These are phyloP conservation scores for Mollisia scopiformis DNA, from an alignment of 2,329 filamentous ascomycete genomes.

Conservation along the genomic window DNA sequence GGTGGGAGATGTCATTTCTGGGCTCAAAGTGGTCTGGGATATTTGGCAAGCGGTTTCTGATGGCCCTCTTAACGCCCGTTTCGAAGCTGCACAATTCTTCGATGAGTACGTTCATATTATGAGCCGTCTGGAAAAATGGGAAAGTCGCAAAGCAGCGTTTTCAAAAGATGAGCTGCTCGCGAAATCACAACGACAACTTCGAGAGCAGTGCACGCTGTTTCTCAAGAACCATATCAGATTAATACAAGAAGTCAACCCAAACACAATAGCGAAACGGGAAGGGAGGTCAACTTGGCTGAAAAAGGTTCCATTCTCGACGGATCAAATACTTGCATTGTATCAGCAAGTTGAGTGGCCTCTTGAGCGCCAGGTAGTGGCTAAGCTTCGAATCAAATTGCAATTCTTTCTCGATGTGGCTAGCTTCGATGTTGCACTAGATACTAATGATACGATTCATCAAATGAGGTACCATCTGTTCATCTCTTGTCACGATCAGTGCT, in stretches of 20 bases:
- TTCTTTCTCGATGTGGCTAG: slow-evolving; percentile 25
- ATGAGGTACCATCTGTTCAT: slow-evolving; percentile 17
- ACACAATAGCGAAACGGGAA: slow-evolving; percentile 12
- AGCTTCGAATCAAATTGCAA: slow-evolving; percentile 24
- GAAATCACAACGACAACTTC: slow-evolving; percentile 18
- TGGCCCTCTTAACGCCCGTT: slow-evolving; percentile 25
- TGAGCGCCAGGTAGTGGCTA: slow-evolving; percentile 20
- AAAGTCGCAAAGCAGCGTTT: slow-evolving; percentile 14
- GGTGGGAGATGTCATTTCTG: slow-evolving; percentile 38
- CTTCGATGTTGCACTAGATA: slow-evolving; percentile 21
- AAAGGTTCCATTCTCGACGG: slow-evolving; percentile 14
- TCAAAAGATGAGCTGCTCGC: slow-evolving; percentile 10
- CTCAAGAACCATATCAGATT: slow-evolving; percentile 25
- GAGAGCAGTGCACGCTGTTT: slow-evolving; percentile 21
- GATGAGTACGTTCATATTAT: slow-evolving; percentile 25
- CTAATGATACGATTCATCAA: slow-evolving; percentile 17
- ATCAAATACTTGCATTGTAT: slow-evolving; percentile 21
- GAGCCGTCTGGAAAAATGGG: slow-evolving; percentile 25
- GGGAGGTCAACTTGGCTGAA: slow-evolving; percentile 25
- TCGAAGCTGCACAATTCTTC: slow-evolving; percentile 27
- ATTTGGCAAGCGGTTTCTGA: slow-evolving; percentile 26
- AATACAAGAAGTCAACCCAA: slow-evolving; percentile 26
- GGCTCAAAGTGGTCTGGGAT: slow-evolving; percentile 30
- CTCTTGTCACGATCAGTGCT: neutral
- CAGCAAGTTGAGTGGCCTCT: slow-evolving; percentile 26